Base-by-base conservation (phyloP, 2,329 filamentous ascomycete species). In the Colletotrichum ledebouriae region DNA sequence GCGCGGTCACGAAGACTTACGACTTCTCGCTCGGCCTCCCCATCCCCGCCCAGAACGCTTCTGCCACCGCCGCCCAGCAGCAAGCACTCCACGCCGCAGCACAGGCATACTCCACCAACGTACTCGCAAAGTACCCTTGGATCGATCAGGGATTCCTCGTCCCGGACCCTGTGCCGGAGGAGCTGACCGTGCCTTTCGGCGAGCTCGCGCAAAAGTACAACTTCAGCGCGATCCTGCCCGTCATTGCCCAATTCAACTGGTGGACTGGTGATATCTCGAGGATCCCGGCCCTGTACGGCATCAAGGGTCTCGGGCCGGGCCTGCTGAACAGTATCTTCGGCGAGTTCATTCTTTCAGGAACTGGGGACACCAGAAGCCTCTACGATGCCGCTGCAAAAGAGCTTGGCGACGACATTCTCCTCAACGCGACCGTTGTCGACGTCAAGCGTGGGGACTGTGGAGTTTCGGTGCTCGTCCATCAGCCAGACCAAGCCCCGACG, bases 81-180 rank as follows among this genome's bases (percentile, higher is more conserved):
- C 34, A 52, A 17, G 67, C 44, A 13, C 6, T 67, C 12, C 44
- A 58, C 39, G 57, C 59, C 5, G 67, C 67, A 4, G 63, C 22
- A 33, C 57, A 59, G 63, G 41, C 63, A 12, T 70, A 67, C 58
- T 41, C 52, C 3, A 41, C 25, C 6, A 70, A 59, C 53, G 49
- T 70, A 9, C 34, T 67, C 29, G 47, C 63, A 33, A 67, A 63
- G 53, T 70, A 70, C 58, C 46, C 46, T 33, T 67, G 63, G 63
- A 58, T 74, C 44, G 62, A 71, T 33, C 17, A 64, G 10, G 78
- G 79, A 2, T 80, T 79, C 61, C 75, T 63, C 34, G 57, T 87
- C 0, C 82, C 83, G 0, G 70, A 79, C n/a, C 76, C 78, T 6
- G 78, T 85, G 0, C 83, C 83, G 0, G 76, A 79, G 34, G 84